Evolutionary conservation across 2,329 filamentous ascomycete genomes (phyloP).

Genomic region (Fusarium stilboides): DNA sequence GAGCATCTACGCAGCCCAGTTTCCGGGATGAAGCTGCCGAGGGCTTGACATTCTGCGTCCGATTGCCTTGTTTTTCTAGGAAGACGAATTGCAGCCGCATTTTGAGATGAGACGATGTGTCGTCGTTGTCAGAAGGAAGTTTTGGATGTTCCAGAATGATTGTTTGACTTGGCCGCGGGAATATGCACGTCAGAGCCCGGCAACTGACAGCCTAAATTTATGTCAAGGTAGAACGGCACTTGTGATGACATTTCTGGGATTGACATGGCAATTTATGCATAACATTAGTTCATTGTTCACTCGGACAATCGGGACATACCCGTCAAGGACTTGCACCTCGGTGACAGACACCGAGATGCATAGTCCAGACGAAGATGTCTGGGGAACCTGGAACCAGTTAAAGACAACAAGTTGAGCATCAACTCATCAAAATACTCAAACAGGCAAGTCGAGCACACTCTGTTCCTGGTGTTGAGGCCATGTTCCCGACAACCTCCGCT

Average conservation of each 20-base stretch:
- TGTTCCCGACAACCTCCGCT: neutral
- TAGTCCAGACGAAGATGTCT: neutral
- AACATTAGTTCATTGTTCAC: neutral
- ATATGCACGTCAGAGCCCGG: neutral
- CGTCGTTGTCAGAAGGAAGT: neutral
- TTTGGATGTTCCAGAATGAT: neutral
- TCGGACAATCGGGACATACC: too few species aligned
- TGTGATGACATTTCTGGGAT: neutral
- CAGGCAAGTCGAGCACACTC: neutral
- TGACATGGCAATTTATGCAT: neutral
- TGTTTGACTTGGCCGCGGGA: neutral
- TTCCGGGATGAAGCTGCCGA: neutral
- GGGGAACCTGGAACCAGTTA: neutral
- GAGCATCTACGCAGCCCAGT: conserved; percentile 20
- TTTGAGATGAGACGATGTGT: neutral
- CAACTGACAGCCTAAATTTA: neutral
- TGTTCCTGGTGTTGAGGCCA: neutral
- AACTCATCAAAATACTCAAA: neutral
- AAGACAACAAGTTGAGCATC: neutral
- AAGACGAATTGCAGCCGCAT: conserved; percentile 5
- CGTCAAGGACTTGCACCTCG: neutral
- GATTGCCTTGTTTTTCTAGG: neutral
- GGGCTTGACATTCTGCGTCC: neutral
- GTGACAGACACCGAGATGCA: neutral
- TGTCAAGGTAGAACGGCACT: neutral